Conservation (phyloP, 768 basidiomycete species). For the Mycena epipterygia region DNA sequence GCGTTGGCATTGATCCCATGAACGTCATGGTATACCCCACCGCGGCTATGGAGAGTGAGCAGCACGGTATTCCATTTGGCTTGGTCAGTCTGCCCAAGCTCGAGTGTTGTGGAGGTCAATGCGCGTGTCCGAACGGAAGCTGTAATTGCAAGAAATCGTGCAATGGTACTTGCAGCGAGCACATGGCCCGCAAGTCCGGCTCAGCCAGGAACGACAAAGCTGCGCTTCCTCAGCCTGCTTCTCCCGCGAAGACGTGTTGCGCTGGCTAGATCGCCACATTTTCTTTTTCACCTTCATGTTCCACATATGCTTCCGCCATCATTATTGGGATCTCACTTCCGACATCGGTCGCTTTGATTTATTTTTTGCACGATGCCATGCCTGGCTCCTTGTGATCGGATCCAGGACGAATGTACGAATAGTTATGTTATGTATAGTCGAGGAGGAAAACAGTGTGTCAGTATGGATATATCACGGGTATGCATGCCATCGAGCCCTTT, state of each 20-base stretch:
- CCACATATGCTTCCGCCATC: constrained; percentile 13
- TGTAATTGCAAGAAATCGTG: constrained; percentile 74
- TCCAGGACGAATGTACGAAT: constrained; percentile 24
- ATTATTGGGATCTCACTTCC: constrained; percentile 10
- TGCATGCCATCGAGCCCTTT: constrained; percentile 17
- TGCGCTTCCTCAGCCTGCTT: neutral
- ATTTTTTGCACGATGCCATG: neutral
- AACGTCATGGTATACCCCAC: constrained; percentile 64
- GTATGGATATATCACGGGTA: constrained; percentile 14
- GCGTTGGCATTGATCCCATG: constrained; percentile 62
- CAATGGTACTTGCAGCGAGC: constrained; percentile 64
- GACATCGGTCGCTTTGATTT: neutral
- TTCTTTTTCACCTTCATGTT: neutral
- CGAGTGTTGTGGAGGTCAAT: constrained; percentile 75
- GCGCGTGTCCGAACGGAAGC: constrained; percentile 65
- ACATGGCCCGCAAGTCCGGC: constrained; percentile 30
- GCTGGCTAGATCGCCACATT: constrained; percentile 1
- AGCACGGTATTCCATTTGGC: constrained; percentile 59
- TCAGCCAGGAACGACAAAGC: neutral
- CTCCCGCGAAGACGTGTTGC: constrained; percentile 31
- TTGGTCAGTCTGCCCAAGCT: constrained; percentile 73
- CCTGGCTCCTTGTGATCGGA: constrained; percentile 5
- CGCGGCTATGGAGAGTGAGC: constrained; percentile 49
- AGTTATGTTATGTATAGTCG: constrained; percentile 20
- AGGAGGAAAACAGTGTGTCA: constrained; percentile 17